These are phyloP conservation scores for Solanum paucissectum DNA, from an alignment of 257 asterid genomes.

Conservation along the genomic window DNA sequence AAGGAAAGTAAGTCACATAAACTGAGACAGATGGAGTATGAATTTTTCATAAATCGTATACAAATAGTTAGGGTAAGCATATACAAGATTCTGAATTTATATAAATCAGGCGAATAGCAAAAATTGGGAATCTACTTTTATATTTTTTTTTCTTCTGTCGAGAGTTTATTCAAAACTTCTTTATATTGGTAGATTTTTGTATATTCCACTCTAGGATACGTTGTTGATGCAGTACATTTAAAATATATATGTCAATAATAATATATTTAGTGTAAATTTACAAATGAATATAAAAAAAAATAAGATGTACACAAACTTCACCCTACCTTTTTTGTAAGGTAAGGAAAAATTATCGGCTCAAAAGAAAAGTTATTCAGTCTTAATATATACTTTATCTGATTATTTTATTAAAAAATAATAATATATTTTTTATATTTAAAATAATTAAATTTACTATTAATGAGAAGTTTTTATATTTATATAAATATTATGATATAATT, in stretches of 20 bases:
- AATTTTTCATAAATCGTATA: neutral
- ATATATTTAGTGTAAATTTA: no score
- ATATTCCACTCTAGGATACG: no score
- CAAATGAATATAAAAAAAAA: no score
- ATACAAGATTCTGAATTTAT: fast-evolving
- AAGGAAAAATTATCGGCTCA: neutral
- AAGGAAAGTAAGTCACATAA: no score
- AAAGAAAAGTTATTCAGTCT: neutral
- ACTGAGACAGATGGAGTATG: no score
- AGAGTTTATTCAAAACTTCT: neutral
- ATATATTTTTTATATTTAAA: no score
- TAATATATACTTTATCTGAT: no score
- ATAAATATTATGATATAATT: neutral
- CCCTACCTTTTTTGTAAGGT: neutral
- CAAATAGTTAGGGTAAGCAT: no score
- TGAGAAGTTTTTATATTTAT: neutral
- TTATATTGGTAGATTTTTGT: neutral
- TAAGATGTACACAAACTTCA: neutral
- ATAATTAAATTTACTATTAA: neutral
- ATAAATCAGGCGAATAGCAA: neutral
- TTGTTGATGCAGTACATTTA: neutral
- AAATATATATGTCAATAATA: no score
- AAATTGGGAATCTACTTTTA: no score
- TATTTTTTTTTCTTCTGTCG: no score
- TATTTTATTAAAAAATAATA: no score